Percentiles rank a stretch among this genome's conserved stretches.
Conservation (phyloP, 2,329 filamentous ascomycete genomes). For the Penicillium frequentans region DNA sequence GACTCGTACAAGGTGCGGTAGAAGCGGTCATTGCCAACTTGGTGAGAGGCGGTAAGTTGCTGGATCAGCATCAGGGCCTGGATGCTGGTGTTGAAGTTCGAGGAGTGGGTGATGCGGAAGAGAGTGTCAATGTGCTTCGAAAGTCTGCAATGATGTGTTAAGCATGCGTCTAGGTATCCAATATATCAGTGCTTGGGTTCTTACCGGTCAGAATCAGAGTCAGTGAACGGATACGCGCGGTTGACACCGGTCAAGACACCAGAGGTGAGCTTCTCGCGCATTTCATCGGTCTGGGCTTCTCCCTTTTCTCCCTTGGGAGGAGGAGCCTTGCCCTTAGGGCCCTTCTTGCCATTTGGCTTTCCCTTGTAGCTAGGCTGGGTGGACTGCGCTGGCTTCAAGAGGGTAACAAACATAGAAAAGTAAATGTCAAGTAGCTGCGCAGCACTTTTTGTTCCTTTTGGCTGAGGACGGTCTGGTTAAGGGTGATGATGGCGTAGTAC, state of each 20-base stretch:
- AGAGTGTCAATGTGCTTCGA: constrained; percentile 90
- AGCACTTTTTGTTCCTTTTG: constrained; percentile 78
- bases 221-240: constrained; percentile 89
- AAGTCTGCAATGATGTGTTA: constrained; percentile 53
- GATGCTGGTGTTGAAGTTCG: constrained; percentile 98
- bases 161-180: constrained; percentile 6
- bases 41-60: constrained; percentile 78
- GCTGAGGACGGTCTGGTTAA: constrained; percentile 95
- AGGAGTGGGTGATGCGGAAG: constrained; percentile 93
- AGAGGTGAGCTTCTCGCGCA: constrained; percentile 87
- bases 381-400: constrained; percentile 63
- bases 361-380: constrained; percentile 39
- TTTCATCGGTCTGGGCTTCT: constrained; percentile 60
- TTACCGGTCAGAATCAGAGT: constrained; percentile 72
- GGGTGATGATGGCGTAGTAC: constrained; percentile 93
- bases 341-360: constrained; percentile 49
- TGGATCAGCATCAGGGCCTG: constrained; percentile 95
- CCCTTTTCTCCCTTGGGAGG: constrained; percentile 24
- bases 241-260: constrained; percentile 93
- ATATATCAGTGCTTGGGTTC: constrained; percentile 23
- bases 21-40: constrained; percentile 83
- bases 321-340: constrained; percentile 49
- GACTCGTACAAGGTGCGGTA: constrained; percentile 96
- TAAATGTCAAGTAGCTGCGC: constrained; percentile 84
- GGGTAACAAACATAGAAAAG: constrained; percentile 80